A percentile compares a stretch with the other conserved stretches of the same genome.
phyloP scores from a whole-genome alignment of 352 stramenopile species.

The Pythium plurisporium region DNA sequence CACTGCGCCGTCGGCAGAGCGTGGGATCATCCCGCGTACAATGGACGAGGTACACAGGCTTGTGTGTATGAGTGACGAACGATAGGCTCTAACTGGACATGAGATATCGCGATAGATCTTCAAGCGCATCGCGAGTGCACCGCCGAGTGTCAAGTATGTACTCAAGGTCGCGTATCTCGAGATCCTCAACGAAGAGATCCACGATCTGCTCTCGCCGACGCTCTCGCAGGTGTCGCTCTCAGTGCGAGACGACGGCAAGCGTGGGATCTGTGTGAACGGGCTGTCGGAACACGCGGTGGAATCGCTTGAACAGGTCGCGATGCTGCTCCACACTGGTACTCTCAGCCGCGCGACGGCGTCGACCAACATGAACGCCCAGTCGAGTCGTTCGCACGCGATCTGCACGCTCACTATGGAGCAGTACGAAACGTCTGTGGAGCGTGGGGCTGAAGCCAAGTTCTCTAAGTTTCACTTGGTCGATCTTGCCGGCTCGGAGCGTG shows the following conservation, averaged over 20 bases:
- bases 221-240: constrained; percentile 30
- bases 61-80: too few species aligned
- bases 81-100: too few species aligned
- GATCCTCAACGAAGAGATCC: constrained; percentile 97
- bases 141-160: constrained; percentile 28
- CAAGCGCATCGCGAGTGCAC: constrained; percentile 20
- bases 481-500: constrained; percentile 92
- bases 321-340: constrained; percentile 42
- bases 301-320: constrained; percentile 36
- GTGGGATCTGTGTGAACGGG: constrained; percentile 86
- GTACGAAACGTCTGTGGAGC: constrained; percentile 21
- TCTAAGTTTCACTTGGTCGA: constrained; percentile 95
- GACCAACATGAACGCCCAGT: constrained; percentile 71
- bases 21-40: constrained; percentile 79
- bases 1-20: constrained; percentile 24
- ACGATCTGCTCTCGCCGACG: constrained; percentile 82
- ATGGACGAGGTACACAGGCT: constrained; percentile 49
- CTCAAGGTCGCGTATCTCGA: constrained; percentile 77
- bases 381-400: constrained; percentile 87
- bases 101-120: too few species aligned
- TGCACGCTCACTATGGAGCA: constrained; percentile 87
- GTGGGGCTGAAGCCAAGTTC: constrained; percentile 36
- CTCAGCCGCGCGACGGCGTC: constrained; percentile 52
- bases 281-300: constrained; percentile 75
- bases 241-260: constrained; percentile 87